Evolutionary conservation across 108 stramenopile genomes (phyloP).

Genomic region (Fragilaria radians): DNA sequence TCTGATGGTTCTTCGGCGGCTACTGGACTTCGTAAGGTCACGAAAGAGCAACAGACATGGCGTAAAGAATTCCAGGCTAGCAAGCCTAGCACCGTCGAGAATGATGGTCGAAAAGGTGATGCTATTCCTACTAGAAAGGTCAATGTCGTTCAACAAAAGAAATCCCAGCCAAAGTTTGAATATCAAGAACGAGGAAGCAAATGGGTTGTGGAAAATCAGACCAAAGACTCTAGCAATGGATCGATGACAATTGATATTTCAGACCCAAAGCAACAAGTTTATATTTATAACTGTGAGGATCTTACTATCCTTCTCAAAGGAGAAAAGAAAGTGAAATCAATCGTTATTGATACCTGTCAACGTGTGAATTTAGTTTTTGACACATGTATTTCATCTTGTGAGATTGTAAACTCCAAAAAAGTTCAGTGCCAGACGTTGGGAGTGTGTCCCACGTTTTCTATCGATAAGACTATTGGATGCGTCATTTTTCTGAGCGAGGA

Average conservation of each 20-base stretch:
- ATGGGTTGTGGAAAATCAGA: conserved; percentile 94
- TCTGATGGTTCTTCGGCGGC: conserved; percentile 80
- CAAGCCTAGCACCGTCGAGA: conserved; percentile 7
- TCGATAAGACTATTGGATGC: conserved; percentile 97
- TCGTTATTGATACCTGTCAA: conserved; percentile 84
- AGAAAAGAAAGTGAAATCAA: conserved; percentile 78
- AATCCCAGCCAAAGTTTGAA: conserved; percentile 80
- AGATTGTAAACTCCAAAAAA: conserved; percentile 92
- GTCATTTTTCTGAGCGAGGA: conserved; percentile 81
- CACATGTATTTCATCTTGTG: conserved; percentile 79
- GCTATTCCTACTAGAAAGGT: conserved; percentile 13
- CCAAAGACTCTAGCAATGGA: conserved; percentile 62
- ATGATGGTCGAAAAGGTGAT: conserved; percentile 3
- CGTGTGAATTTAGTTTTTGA: conserved; percentile 84
- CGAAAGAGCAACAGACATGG: conserved; percentile 95
- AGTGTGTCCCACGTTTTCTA: conserved; percentile 83
- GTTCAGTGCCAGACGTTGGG: conserved; percentile 80
- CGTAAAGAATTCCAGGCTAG: conserved; percentile 85
- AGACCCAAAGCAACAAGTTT: conserved; percentile 88
- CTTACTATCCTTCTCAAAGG: conserved; percentile 88
- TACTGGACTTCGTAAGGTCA: conserved; percentile 89
- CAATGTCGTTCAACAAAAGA: conserved; percentile 21
- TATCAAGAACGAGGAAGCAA: conserved; percentile 86
- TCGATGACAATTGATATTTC: conserved; percentile 72
- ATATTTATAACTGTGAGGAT: conserved; percentile 82